Evolutionary conservation across 176 grass and related monocot species (phyloP).

Genomic region (sorghum (Sorghum bicolor)): DNA sequence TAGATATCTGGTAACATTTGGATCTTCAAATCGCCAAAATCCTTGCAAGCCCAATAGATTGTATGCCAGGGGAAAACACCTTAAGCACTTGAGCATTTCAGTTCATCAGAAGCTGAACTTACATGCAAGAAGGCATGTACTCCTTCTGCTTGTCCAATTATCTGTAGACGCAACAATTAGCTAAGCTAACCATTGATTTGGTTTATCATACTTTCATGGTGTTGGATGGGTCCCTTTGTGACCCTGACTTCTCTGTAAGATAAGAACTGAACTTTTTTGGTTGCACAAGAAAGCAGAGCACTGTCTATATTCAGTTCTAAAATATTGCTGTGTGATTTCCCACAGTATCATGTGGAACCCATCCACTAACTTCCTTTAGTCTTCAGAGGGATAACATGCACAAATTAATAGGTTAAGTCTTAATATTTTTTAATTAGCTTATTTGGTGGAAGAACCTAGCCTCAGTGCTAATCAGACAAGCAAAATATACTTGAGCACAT

Average conservation of each 20-base stretch:
- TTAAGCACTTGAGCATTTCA: background rate
- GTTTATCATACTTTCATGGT: background rate
- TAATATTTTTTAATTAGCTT: background rate
- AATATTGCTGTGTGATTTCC: background rate
- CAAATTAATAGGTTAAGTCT: background rate
- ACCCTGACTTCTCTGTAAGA: background rate
- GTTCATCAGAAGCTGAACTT: background rate
- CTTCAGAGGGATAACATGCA: background rate
- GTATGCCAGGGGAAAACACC: background rate
- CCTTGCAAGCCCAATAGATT: background rate
- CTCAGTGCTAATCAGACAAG: background rate
- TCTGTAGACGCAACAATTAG: background rate
- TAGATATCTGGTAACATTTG: background rate
- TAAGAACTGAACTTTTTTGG: background rate
- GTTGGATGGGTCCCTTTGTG: background rate
- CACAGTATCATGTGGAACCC: background rate
- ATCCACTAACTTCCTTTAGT: background rate
- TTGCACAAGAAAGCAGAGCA: background rate
- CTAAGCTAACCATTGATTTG: background rate
- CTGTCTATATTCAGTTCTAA: background rate
- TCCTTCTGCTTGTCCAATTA: slow-evolving; percentile 2
- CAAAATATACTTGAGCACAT: background rate
- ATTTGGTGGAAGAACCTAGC: background rate
- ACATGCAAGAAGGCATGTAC: background rate
- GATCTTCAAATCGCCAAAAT: background rate